Conservation (phyloP, 2,329 filamentous ascomycete species). For the Iodosphaeria phyllophila region DNA sequence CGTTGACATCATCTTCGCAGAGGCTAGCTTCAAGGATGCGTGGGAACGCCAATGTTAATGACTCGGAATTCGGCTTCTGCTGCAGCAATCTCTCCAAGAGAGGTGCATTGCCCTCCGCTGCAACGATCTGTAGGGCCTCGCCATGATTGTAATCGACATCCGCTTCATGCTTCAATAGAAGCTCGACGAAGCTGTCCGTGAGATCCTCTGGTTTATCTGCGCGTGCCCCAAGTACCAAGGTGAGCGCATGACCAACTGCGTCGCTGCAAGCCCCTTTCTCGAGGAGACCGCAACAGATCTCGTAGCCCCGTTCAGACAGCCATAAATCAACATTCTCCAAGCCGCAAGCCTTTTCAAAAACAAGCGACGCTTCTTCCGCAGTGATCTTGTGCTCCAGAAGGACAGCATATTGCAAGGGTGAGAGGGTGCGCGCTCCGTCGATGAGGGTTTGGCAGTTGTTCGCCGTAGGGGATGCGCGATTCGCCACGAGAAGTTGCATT, state of each 20-base stretch:
- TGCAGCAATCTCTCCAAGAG: slow-evolving; percentile 31
- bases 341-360: slow-evolving; percentile 25
- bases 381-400: slow-evolving; percentile 23
- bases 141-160: slow-evolving; percentile 33
- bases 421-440: slow-evolving; percentile 23
- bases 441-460: slow-evolving; percentile 33
- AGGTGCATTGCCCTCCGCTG: slow-evolving; percentile 27
- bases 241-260: slow-evolving; percentile 24
- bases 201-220: slow-evolving; percentile 18
- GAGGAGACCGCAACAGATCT: slow-evolving; percentile 27
- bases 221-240: slow-evolving; percentile 24
- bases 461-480: slow-evolving; percentile 30
- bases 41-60: slow-evolving; percentile 34
- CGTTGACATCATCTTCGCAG: slow-evolving; percentile 28
- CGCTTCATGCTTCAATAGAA: slow-evolving; percentile 21
- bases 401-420: slow-evolving; percentile 19
- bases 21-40: slow-evolving; percentile 32
- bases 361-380: slow-evolving; percentile 21
- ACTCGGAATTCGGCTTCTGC: slow-evolving; percentile 26
- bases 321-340: slow-evolving; percentile 20
- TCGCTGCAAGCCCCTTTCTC: slow-evolving; percentile 27
- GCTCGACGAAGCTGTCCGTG: slow-evolving; percentile 24
- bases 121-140: slow-evolving; percentile 32
- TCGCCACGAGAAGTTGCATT: slow-evolving; percentile 26
- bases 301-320: slow-evolving; percentile 26